Conservation (phyloP, 768 basidiomycete species). For the Brasilioporus rufonigricans region DNA sequence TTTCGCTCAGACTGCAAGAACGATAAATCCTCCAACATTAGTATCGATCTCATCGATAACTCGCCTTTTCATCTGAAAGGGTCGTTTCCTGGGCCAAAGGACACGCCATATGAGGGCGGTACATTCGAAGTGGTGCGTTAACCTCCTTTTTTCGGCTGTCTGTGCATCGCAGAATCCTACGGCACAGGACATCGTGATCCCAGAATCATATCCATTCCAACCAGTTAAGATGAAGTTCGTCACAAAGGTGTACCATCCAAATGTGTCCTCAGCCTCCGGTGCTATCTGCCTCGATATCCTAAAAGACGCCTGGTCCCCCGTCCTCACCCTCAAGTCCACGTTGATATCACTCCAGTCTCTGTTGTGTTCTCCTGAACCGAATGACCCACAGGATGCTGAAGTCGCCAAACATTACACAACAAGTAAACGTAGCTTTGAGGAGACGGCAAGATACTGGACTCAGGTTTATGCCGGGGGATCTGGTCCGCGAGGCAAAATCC, state of each 20-base stretch:
- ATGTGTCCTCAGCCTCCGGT: constrained; percentile 90
- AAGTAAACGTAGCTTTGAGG: constrained; percentile 82
- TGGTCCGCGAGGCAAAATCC: constrained; percentile 39
- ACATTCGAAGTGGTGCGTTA: constrained; percentile 82
- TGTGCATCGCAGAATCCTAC: constrained; percentile 1
- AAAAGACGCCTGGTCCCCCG: constrained; percentile 92
- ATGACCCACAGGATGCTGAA: constrained; percentile 97
- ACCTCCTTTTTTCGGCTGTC: constrained; percentile 5
- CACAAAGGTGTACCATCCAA: constrained; percentile 95
- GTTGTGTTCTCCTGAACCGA: constrained; percentile 91
- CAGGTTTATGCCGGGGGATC: constrained; percentile 86
- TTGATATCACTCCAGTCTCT: constrained; percentile 93
- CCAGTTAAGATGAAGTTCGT: constrained; percentile 99
- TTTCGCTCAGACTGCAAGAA: constrained; percentile 79
- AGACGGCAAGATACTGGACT: constrained; percentile 93
- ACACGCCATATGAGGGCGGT: constrained; percentile 91
- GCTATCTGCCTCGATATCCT: constrained; percentile 90
- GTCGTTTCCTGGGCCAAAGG: constrained; percentile 88
- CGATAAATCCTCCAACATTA: constrained; percentile 86
- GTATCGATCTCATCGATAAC: constrained; percentile 83
- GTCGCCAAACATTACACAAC: constrained; percentile 97
- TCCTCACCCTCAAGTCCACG: constrained; percentile 94
- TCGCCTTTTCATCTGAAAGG: constrained; percentile 92
- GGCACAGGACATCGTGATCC: constrained; percentile 84
- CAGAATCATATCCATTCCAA: constrained; percentile 88